These are phyloP conservation scores for Tylopilus vinaceipallidus DNA, from an alignment of 768 basidiomycete species.

Conservation along the genomic window DNA sequence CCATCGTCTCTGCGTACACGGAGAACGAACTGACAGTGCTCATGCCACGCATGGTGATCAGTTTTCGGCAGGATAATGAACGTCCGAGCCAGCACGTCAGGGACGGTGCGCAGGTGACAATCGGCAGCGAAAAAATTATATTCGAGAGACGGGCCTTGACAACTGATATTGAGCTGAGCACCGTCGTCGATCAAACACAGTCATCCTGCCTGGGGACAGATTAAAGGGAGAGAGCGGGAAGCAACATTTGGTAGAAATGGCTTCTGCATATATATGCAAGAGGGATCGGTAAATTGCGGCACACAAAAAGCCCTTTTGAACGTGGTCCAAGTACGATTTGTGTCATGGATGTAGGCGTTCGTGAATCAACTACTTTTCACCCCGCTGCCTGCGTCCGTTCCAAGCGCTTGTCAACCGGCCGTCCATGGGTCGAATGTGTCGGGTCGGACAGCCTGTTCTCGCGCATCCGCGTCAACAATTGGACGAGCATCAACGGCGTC, in stretches of 20 bases:
- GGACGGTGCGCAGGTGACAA: neutral
- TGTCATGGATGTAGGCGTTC: too few species aligned
- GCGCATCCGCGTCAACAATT: conserved; percentile 63
- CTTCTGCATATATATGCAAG: too few species aligned
- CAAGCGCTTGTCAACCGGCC: conserved; percentile 63
- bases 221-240: too few species aligned
- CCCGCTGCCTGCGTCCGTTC: conserved; percentile 70
- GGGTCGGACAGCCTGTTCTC: conserved; percentile 60
- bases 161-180: conserved; percentile 4
- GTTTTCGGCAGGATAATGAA: conserved; percentile 10
- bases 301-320: too few species aligned
- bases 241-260: too few species aligned
- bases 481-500: conserved; percentile 58
- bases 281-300: too few species aligned
- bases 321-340: too few species aligned
- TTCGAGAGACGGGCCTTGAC: conserved; percentile 4
- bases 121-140: conserved; percentile 9
- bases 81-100: neutral
- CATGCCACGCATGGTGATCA: conserved; percentile 20
- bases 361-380: too few species aligned
- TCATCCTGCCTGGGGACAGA: too few species aligned
- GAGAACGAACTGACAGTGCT: conserved; percentile 17
- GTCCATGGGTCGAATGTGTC: conserved; percentile 45
- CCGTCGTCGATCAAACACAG: neutral
- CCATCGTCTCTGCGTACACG: conserved; percentile 16